phyloP scores from a whole-genome alignment of 2,329 filamentous ascomycete genomes.

The Colletotrichum tamarilloi region DNA sequence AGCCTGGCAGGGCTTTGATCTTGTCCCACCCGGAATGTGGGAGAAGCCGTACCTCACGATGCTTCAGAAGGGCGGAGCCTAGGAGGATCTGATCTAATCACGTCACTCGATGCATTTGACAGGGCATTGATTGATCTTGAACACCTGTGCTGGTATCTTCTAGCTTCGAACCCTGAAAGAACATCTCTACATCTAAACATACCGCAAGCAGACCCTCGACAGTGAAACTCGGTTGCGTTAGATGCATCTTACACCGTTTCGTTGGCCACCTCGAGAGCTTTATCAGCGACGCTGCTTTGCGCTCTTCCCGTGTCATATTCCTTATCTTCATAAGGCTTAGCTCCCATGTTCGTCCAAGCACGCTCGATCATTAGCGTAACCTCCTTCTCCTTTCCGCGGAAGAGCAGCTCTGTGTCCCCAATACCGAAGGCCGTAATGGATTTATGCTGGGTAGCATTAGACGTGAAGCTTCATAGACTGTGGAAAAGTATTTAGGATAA shows the following conservation, averaged over 20 bases:
- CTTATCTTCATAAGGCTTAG: conserved; percentile 56
- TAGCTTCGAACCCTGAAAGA: neutral
- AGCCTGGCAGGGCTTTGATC: neutral
- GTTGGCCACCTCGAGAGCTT: conserved; percentile 6
- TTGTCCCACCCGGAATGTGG: neutral
- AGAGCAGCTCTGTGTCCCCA: conserved; percentile 55
- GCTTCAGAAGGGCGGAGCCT: neutral
- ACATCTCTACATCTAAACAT: neutral
- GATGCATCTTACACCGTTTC: neutral
- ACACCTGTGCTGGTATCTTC: neutral
- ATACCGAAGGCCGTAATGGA: conserved; percentile 57
- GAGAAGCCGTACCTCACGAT: neutral
- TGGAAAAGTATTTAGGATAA: neutral
- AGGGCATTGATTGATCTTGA: too few species aligned
- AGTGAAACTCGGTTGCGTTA: too few species aligned
- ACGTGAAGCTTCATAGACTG: neutral
- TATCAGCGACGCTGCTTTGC: neutral
- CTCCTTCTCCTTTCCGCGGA: conserved; percentile 53
- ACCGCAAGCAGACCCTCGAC: neutral
- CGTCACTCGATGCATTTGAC: neutral
- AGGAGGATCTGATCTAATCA: neutral
- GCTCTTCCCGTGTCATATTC: conserved; percentile 12
- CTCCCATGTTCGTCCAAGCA: conserved; percentile 56
- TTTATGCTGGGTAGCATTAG: conserved; percentile 50
- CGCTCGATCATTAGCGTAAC: conserved; percentile 55